Evolutionary conservation across 169 alveolate genomes (phyloP).

Genomic region (Plasmodium inui): DNA sequence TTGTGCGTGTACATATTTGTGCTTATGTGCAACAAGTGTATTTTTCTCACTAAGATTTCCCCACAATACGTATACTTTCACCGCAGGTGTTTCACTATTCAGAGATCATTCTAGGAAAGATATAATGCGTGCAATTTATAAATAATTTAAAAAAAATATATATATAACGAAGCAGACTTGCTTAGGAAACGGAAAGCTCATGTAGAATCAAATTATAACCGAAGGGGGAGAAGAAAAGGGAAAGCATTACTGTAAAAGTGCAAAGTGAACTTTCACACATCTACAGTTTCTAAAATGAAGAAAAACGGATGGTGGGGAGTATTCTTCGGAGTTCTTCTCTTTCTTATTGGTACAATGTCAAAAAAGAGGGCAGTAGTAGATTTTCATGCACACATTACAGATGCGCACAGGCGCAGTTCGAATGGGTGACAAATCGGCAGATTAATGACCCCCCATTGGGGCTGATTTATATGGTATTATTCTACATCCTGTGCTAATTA

Average conservation of each 20-base stretch:
- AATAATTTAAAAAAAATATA: not conserved
- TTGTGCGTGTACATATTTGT: not conserved
- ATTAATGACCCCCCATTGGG: not conserved
- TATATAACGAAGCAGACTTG: not conserved
- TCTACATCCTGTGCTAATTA: not conserved
- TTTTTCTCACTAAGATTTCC: not conserved
- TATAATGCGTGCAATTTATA: not conserved
- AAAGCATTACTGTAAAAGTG: not conserved
- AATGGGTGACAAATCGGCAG: not conserved
- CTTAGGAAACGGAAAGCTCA: not conserved
- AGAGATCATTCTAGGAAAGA: not conserved
- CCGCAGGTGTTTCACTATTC: not conserved
- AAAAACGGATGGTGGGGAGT: not conserved
- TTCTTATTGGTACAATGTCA: slow-evolving; percentile 8
- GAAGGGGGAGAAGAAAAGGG: not conserved
- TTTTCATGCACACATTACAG: not conserved
- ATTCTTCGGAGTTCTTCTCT: not conserved
- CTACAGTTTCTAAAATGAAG: not conserved
- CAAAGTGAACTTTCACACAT: not conserved
- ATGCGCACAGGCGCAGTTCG: not conserved
- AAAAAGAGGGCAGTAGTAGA: not conserved
- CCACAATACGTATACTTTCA: not conserved
- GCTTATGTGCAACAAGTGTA: not conserved
- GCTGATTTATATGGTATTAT: not conserved
- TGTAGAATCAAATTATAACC: not conserved